Base-by-base conservation (phyloP, 192 early-diverging fungal genomes). In the Geranomyces variabilis region DNA sequence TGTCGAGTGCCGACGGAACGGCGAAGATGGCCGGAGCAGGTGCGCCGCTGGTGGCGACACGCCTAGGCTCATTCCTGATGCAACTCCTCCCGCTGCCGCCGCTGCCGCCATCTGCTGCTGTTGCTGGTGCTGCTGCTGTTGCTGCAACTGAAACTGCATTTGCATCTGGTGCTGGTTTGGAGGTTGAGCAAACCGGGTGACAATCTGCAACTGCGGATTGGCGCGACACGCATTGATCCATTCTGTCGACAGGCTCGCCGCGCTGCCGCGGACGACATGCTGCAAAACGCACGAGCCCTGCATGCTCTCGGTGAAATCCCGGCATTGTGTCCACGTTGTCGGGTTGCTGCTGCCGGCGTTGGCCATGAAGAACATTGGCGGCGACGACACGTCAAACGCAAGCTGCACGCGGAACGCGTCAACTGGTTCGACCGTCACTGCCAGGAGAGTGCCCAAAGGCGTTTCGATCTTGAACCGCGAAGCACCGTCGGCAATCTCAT, bases 261-360 rank as follows among this genome's bases (percentile, higher is more conserved):
- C n/a, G 21, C 24, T 22, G 26, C 79, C 79, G 7, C 67, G 26
- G 49, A 80, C 33, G 46, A 78, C 67, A 55, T 80, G 79, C 19
- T 47, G 66, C 29, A 44, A 19, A 9, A 73, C 63, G 8, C 33
- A 26, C 17, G 72, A 68, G 0, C 67, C 75, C 34, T 77, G 70
- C 29, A 21, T 46, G n/a, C 47, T 21, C 51, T 80, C 79, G 19
- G 79, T 77, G 69, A 80, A 80, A 57, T 80, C 79, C 0, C 68
- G 48, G 69, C 76, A 75, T n/a, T 62, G 73, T 0, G 67, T 71
- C 56, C 71, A 75, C 14, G 30, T 34, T 41, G 36, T 41, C 51
- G 19, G 51, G 15, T 44, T 45, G 10, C 2, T 65, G 26, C 53
- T 17, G 7, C 51, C 51, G n/a, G 7, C 19, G 28, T 31, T 74